Evolutionary conservation across 2,329 filamentous ascomycete genomes (phyloP), one percentile per base, ranked within the genome.

Genomic region (Chaetomium olivaceum): DNA sequence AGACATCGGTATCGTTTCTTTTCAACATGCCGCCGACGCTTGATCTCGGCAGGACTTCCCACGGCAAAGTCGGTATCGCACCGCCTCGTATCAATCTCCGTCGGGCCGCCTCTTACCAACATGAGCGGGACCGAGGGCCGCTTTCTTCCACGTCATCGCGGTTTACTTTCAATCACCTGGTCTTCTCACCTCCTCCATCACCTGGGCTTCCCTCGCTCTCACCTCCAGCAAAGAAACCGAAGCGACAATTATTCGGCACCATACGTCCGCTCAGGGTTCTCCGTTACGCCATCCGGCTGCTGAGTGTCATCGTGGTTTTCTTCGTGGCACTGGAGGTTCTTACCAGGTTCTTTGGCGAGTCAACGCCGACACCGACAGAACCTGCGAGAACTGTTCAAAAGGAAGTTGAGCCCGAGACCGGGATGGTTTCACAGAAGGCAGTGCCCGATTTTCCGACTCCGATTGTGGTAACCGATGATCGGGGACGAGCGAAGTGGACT

Each of bases 381-480:
- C 21, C 27, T 6, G 19, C 39, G 27, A 23, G 36, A 12, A 73
- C 76, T 19, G 77, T 61, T 16, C 16, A 19, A 19, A 25, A 76
- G 21, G 80, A 84, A 56, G 21, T 7, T 11, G 79, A 86, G 58
- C 89, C 87, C 74, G 88, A 91, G 72, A 87, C 87, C 74, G 88
- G 91, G 72, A 87, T 91, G 82, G 84, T 91, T 8, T 85, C 83
- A 46, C 87, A 87, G 67, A 84, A 87, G 67, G 80, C 81, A 51
- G 76, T 92, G n/a, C 91, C 91, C 0, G 83, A 89, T 31, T 87
- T 91, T 68, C 89, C 91, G 0, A 90, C 89, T 0, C 90, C 91
- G 0, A 82, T 95, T 23, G 83, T 91, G 6, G 81, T 93, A 55
- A 85, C 83, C 16, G 90, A 93, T 76, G 78, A 80, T 29, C 80